Conservation (phyloP, 2,329 filamentous ascomycete species). For the Epichloe scottii region DNA sequence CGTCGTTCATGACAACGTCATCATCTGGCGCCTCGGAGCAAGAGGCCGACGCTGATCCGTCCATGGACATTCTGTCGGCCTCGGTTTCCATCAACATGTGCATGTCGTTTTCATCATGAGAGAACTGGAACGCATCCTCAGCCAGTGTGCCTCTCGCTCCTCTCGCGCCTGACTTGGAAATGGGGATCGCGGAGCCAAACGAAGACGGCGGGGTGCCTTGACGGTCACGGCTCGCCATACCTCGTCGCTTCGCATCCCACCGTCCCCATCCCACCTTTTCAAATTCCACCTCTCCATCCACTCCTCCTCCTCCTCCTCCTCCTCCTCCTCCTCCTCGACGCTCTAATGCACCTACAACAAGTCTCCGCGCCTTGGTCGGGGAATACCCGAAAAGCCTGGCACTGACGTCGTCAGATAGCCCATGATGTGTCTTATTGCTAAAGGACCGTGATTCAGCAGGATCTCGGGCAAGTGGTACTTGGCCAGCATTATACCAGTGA, state of each 20-base stretch:
- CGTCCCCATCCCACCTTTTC: conserved; percentile 96
- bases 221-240: conserved; percentile 41
- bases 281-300: conserved; percentile 65
- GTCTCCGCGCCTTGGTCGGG: conserved; percentile 79
- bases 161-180: conserved; percentile 32
- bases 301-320: conserved; percentile 46
- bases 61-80: conserved; percentile 89
- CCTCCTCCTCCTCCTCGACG: conserved; percentile 55
- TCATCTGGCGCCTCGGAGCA: conserved; percentile 65
- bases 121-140: conserved; percentile 63
- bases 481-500: conserved; percentile 75
- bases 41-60: conserved; percentile 56
- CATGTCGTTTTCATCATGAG: conserved; percentile 53
- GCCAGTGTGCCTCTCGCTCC: conserved; percentile 46
- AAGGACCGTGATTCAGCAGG: conserved; percentile 74
- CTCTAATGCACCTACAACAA: conserved; percentile 88
- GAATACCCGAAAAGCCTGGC: conserved; percentile 81
- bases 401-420: conserved; percentile 87
- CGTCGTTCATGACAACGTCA: conserved; percentile 54
- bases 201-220: conserved; percentile 28
- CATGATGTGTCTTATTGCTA: conserved; percentile 93
- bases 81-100: conserved; percentile 69
- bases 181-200: conserved; percentile 43
- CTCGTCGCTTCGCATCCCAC: conserved; percentile 75
- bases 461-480: conserved; percentile 86